A percentile compares a stretch with the other conserved stretches of the same genome.
These are phyloP conservation scores for Ceratocystis eucalypticola DNA, from an alignment of 2,329 filamentous ascomycete genomes.

Conservation along the genomic window DNA sequence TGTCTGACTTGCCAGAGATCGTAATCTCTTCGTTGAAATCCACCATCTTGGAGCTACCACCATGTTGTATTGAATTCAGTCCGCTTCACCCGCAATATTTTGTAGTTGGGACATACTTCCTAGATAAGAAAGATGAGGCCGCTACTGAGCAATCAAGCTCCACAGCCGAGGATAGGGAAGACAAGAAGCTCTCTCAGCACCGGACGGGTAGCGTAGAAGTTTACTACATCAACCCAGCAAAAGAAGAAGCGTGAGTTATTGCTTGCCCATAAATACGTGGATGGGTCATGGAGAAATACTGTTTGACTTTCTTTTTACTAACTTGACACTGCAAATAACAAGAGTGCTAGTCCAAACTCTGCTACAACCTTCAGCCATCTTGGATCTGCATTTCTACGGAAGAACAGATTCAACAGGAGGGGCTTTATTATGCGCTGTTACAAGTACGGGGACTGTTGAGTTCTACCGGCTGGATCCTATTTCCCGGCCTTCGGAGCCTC, in stretches of 20 bases:
- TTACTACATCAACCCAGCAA: slow-evolving; percentile 24
- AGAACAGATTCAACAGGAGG: slow-evolving; percentile 26
- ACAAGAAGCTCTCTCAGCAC: slow-evolving; percentile 34
- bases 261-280: neutral
- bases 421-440: slow-evolving; percentile 56
- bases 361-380: slow-evolving; percentile 55
- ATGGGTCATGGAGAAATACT: too few relatives aligned
- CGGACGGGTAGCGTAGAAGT: slow-evolving; percentile 63
- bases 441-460: slow-evolving; percentile 58
- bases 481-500: slow-evolving; percentile 24
- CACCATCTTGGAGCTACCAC: slow-evolving; percentile 49
- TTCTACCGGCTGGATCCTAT: slow-evolving; percentile 44
- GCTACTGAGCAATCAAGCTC: neutral
- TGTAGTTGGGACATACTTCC: slow-evolving; percentile 72
- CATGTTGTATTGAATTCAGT: slow-evolving; percentile 67
- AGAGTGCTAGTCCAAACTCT: slow-evolving; percentile 47
- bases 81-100: slow-evolving; percentile 50
- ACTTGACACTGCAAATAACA: slow-evolving; percentile 10
- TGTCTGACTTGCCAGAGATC: neutral
- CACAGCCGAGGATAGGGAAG: slow-evolving; percentile 21
- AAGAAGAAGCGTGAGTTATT: slow-evolving; percentile 14
- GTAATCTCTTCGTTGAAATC: slow-evolving; percentile 34
- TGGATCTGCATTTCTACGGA: slow-evolving; percentile 73
- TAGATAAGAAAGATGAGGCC: slow-evolving; percentile 38
- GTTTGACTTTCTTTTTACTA: slow-evolving; percentile 7